Base-by-base conservation (phyloP, 2,329 filamentous ascomycete species). In the Fusarium sterilihyphosum region DNA sequence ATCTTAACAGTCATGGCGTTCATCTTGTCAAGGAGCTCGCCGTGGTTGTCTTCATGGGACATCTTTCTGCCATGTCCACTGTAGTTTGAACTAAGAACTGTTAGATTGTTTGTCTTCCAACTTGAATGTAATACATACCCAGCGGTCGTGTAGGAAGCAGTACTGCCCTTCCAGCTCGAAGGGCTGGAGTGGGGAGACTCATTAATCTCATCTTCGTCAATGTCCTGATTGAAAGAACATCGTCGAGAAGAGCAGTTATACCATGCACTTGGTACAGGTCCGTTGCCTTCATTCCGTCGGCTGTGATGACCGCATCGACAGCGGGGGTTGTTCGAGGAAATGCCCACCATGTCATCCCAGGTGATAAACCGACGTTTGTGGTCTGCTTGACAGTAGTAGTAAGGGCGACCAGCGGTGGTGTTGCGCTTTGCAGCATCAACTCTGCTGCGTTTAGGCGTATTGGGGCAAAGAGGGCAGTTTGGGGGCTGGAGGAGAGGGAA, bases 31-130 rank as follows among this genome's bases (percentile, higher is more conserved):
- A 57, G 6, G 2, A 57, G 22, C 5, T 14, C 26, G 53, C 4
- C 17, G 18, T 37, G 11, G 3, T n/a, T 11, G 6, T 44, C 38
- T 12, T 12, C 41, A 13, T n/a, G 4, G 4, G 18, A 29, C 7
- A 6, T 12, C 29, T 46, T 35, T 6, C n/a, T 14, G 1, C 24
- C 8, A 1, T 29, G 9, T 13, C 18, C 40, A 17, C 31, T n/a
- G 6, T 59, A 29, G 5, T 2, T 5, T 7, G 41, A 26, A 11
- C 41, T 59, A 9, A 8, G n/a, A 1, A 5, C 2, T 18, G 8
- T 58, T n/a, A 58, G 13, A 7, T 22, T n/a, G 4, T 2, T 1
- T 7, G 9, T 12, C 6, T 8, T 26, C 4, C 10, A 0, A n/a
- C 6, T 13, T 3, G 5, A 1, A 22, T 4, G 13, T 1, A 8